Conservation (phyloP, 2,329 filamentous ascomycete genomes). For the Pyrenophora graminea region DNA sequence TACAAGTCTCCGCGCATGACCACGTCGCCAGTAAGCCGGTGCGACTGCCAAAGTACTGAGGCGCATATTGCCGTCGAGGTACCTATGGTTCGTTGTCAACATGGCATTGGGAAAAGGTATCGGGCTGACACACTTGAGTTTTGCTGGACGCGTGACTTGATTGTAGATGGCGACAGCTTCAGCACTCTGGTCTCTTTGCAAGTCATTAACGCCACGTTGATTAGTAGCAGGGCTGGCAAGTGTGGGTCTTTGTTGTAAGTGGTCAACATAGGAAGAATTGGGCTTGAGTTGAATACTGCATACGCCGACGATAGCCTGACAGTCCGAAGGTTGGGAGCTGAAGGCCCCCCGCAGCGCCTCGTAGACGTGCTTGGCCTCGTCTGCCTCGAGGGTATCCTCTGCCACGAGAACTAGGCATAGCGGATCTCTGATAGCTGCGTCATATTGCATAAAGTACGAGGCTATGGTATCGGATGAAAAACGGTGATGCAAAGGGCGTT, state of each 20-base stretch:
- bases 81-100: slow-evolving; percentile 12
- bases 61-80: slow-evolving; percentile 22
- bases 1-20: slow-evolving; percentile 31
- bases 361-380: slow-evolving; percentile 25
- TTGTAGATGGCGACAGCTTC: slow-evolving; percentile 23
- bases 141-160: slow-evolving; percentile 27
- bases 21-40: slow-evolving; percentile 34
- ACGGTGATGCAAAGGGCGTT: slow-evolving; percentile 25
- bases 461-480: slow-evolving; percentile 32
- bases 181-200: slow-evolving; percentile 26
- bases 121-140: slow-evolving; percentile 23
- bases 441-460: slow-evolving; percentile 25
- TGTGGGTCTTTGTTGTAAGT: slow-evolving; percentile 26
- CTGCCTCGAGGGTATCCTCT: slow-evolving; percentile 17
- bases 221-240: slow-evolving; percentile 11
- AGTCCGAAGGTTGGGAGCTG: neutral
- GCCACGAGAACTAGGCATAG: slow-evolving; percentile 22
- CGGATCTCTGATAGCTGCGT: slow-evolving; percentile 19
- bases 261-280: slow-evolving; percentile 23
- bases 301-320: slow-evolving; percentile 30
- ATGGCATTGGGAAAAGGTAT: neutral
- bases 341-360: slow-evolving; percentile 25
- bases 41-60: slow-evolving; percentile 28
- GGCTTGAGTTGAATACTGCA: slow-evolving; percentile 30
- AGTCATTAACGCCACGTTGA: neutral